Conservation (phyloP, 2,329 filamentous ascomycete species). For the Neofusicoccum laricinum region DNA sequence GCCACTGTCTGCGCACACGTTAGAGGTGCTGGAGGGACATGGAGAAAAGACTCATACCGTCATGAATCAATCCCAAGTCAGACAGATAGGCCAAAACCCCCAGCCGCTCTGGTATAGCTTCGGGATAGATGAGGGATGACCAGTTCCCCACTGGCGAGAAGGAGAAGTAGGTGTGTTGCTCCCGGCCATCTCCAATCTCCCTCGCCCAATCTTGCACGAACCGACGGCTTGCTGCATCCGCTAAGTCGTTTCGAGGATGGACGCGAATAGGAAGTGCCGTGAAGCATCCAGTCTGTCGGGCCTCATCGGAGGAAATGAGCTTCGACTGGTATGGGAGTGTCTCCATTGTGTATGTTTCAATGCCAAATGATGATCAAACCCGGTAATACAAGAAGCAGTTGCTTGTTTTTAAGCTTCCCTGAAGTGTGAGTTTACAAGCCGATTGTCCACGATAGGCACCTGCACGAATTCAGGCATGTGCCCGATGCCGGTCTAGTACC, state of each 20-base stretch:
- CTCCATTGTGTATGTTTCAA: neutral
- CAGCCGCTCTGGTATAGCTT: neutral
- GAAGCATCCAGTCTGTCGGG: neutral
- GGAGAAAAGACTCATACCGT: neutral
- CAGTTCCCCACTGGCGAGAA: neutral
- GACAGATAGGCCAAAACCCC: neutral
- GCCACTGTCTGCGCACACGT: neutral
- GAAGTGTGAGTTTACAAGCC: no score
- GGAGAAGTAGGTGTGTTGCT: neutral
- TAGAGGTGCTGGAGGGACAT: neutral
- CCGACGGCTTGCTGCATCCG: neutral
- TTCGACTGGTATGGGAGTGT: neutral
- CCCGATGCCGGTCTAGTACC: no score
- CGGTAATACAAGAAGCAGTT: no score
- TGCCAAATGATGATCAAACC: no score
- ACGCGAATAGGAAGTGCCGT: neutral
- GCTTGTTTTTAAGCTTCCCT: no score
- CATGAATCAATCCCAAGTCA: neutral
- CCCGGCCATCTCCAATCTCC: neutral
- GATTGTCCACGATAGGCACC: no score
- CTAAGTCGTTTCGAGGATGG: neutral
- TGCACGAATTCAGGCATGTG: no score
- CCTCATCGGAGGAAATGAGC: neutral
- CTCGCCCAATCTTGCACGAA: neutral
- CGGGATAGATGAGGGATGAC: neutral